Evolutionary conservation across 768 basidiomycete genomes (phyloP).

Genomic region (Dacryopinax spathularia): DNA sequence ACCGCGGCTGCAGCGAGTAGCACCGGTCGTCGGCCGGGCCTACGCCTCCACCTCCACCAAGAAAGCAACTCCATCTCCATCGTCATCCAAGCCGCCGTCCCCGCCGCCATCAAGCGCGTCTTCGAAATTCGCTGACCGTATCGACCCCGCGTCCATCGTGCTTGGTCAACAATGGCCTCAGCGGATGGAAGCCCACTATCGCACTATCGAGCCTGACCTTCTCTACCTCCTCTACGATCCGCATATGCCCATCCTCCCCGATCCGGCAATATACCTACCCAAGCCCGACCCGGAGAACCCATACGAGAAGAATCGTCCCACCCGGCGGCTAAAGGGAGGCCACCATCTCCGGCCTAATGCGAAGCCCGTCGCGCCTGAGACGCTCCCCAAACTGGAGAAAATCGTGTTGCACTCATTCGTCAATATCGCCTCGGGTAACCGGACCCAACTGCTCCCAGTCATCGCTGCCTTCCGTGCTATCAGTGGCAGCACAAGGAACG

Average conservation of each 20-base stretch:
- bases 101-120: background rate
- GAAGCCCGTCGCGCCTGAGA: conserved; percentile 50
- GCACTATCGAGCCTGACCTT: background rate
- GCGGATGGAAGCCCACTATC: background rate
- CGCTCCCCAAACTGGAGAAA: conserved; percentile 61
- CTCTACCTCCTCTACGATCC: background rate
- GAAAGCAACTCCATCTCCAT: background rate
- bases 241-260: background rate
- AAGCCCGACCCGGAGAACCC: conserved; percentile 53
- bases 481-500: conserved; percentile 64
- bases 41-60: background rate
- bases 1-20: background rate
- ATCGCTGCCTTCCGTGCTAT: conserved; percentile 80
- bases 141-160: background rate
- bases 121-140: too few species aligned
- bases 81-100: too few species aligned
- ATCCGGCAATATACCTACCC: background rate
- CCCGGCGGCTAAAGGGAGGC: conserved; percentile 53
- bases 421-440: conserved; percentile 61
- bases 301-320: conserved; percentile 63
- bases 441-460: conserved; percentile 60
- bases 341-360: conserved; percentile 39
- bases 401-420: conserved; percentile 78
- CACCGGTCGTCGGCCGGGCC: background rate
- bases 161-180: background rate